Percentiles rank a stretch among this genome's conserved stretches.
phyloP scores from a whole-genome alignment of 768 basidiomycete species.

The Obba rivulosa region DNA sequence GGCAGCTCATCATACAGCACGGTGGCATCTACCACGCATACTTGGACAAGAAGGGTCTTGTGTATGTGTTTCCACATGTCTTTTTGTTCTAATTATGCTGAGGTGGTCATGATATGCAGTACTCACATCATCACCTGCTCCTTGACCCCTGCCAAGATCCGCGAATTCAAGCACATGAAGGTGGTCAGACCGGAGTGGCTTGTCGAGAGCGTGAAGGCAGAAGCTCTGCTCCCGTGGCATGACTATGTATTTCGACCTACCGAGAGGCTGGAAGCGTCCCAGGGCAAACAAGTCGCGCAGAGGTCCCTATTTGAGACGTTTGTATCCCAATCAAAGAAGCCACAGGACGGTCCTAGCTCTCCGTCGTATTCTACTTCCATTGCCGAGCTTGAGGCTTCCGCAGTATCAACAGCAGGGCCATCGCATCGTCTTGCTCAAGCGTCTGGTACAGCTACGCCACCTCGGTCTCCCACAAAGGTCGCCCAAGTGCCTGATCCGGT shows the following conservation, averaged over 20 bases:
- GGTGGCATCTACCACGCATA: conserved; percentile 85
- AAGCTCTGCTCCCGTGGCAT: conserved; percentile 72
- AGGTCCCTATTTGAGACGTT: conserved; percentile 24
- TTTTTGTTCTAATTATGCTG: too few relatives aligned
- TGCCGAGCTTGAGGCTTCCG: neutral
- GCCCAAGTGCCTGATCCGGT: neutral
- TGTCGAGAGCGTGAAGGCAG: conserved; percentile 65
- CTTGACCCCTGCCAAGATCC: conserved; percentile 84
- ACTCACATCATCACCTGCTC: conserved; percentile 92
- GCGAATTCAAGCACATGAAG: conserved; percentile 87
- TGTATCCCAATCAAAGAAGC: conserved; percentile 4
- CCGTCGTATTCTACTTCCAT: too few relatives aligned
- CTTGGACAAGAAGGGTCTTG: conserved; percentile 69
- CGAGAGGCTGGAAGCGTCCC: conserved; percentile 41
- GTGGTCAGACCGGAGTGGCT: conserved; percentile 90
- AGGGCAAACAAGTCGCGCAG: conserved; percentile 41
- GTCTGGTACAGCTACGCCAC: conserved; percentile 5
- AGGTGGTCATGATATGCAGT: conserved; percentile 30
- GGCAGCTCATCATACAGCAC: conserved; percentile 72
- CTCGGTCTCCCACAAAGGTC: conserved; percentile 13
- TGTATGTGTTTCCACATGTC: conserved; percentile 40
- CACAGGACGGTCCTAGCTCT: too few relatives aligned
- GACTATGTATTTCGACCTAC: conserved; percentile 58
- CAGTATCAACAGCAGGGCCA: neutral
- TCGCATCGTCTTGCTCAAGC: neutral